Evolutionary conservation across 306 rosid genomes (phyloP).

Genomic region (Dalbergia cultrata): DNA sequence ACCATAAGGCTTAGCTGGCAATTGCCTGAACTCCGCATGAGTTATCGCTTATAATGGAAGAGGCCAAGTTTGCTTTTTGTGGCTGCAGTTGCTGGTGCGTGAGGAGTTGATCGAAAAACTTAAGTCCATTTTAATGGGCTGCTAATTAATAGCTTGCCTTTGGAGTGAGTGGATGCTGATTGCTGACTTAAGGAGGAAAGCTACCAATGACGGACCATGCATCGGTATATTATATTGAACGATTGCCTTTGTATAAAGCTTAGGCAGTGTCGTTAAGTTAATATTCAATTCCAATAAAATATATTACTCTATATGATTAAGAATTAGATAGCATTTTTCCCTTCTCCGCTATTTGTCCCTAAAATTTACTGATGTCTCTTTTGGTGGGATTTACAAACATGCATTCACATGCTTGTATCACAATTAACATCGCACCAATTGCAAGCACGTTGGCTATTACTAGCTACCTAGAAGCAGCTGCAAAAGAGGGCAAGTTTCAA

Average conservation of each 20-base stretch:
- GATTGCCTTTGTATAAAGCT: not conserved
- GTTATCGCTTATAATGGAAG: slow-evolving; percentile 16
- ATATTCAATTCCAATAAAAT: not conserved
- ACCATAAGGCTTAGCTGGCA: slow-evolving; percentile 17
- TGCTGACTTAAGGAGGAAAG: slow-evolving; percentile 8
- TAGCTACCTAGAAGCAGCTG: not conserved
- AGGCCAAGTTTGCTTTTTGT: slow-evolving; percentile 29
- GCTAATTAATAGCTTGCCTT: not conserved
- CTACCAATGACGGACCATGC: not conserved
- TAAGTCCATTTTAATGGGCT: not conserved
- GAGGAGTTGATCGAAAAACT: not conserved
- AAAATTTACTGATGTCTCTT: not conserved
- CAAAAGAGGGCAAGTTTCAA: slow-evolving; percentile 7
- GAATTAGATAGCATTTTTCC: not conserved
- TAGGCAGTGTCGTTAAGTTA: not conserved
- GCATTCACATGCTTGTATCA: not conserved
- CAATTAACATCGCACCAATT: slow-evolving; percentile 3
- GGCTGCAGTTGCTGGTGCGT: not conserved
- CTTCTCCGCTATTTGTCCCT: not conserved
- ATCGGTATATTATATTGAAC: not conserved
- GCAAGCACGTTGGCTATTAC: slow-evolving; percentile 18
- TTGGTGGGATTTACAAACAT: not conserved
- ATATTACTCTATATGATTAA: not conserved
- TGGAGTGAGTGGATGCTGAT: slow-evolving; percentile 35
- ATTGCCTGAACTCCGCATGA: not conserved